Evolutionary conservation across 345 rosid species (phyloP).

Genomic region (Salix dunnii): DNA sequence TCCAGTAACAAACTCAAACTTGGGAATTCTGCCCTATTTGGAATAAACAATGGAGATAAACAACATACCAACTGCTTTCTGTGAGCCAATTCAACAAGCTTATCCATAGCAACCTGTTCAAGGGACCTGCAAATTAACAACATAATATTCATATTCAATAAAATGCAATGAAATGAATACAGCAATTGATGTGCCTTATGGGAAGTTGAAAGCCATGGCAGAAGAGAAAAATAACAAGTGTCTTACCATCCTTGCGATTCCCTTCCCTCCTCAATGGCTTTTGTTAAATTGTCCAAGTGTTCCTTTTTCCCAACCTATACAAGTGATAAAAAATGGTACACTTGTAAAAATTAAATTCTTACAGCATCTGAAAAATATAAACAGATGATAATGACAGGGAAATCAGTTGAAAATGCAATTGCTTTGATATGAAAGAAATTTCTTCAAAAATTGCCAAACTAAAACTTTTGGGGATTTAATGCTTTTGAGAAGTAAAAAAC

Average conservation of each 20-base stretch:
- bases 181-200: not conserved
- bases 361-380: not conserved
- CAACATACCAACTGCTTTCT: slow-evolving; percentile 44
- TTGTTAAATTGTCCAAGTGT: slow-evolving; percentile 25
- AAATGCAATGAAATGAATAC: slow-evolving; percentile 4
- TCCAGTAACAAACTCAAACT: not conserved
- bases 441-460: not conserved
- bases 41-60: not conserved
- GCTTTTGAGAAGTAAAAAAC: not conserved
- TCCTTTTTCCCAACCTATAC: slow-evolving; percentile 37
- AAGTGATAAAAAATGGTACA: not conserved
- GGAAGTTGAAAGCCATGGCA: not conserved
- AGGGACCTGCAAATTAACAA: slow-evolving; percentile 36
- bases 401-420: not conserved
- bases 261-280: slow-evolving; percentile 33
- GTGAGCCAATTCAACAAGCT: slow-evolving; percentile 54
- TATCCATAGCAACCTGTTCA: slow-evolving; percentile 54
- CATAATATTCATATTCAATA: not conserved
- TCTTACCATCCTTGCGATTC: slow-evolving; percentile 38
- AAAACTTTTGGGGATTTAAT: not conserved
- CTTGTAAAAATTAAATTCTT: not conserved
- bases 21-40: not conserved
- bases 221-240: not conserved
- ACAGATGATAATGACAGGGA: not conserved
- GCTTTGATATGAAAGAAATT: not conserved